These are phyloP conservation scores for Cyclotella cryptica DNA, from an alignment of 108 stramenopile species.

Conservation along the genomic window DNA sequence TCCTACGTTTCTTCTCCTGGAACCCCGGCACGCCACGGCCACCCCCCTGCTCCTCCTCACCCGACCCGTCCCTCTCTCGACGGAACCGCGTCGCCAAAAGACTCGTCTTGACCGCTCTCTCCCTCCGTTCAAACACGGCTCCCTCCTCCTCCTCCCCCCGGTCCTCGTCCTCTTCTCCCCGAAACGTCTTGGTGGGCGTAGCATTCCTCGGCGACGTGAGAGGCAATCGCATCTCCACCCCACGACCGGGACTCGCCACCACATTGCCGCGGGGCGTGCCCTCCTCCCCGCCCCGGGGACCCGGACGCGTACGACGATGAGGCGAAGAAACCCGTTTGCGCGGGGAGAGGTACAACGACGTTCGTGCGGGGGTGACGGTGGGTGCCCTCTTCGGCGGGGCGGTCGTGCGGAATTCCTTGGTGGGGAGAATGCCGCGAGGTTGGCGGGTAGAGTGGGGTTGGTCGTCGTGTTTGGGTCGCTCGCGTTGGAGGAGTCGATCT, in stretches of 20 bases:
- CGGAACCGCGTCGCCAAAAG: constrained; percentile 3
- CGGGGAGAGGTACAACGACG: neutral
- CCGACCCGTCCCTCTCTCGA: constrained; percentile 7
- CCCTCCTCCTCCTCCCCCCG: constrained; percentile 4
- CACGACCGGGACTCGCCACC: neutral
- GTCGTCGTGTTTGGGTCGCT: neutral
- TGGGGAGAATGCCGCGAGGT: no score
- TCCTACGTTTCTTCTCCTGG: constrained; percentile 7
- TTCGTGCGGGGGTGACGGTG: constrained; percentile 6
- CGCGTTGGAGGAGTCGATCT: no score
- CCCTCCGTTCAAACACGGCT: neutral
- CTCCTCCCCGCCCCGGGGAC: neutral
- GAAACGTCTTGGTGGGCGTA: constrained; percentile 30
- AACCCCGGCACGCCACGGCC: no score
- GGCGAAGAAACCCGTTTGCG: neutral
- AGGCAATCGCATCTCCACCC: constrained; percentile 22
- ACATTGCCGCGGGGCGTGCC: neutral
- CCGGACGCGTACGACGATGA: neutral
- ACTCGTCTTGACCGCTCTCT: constrained; percentile 3
- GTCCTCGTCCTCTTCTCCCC: neutral
- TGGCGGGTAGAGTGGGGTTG: no score
- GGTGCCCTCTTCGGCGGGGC: neutral
- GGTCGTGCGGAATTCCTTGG: neutral
- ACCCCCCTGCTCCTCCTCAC: neutral
- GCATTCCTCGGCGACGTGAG: constrained; percentile 34